Conservation (phyloP, 345 rosid genomes). For the Hevea brasiliensis region DNA sequence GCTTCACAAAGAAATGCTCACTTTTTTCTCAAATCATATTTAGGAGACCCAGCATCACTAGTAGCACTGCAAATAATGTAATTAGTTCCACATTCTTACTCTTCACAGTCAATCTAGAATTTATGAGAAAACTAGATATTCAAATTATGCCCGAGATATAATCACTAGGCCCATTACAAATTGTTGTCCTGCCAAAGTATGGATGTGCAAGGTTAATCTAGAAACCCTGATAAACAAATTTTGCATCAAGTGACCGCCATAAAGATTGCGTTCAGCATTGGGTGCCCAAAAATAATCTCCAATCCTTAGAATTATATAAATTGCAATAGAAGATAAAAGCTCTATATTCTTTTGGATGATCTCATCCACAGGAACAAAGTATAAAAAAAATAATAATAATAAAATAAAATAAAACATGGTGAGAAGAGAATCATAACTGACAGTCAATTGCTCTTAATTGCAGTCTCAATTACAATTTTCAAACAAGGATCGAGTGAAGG, state of each 20-base stretch:
- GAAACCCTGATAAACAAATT: not conserved
- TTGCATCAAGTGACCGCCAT: not conserved
- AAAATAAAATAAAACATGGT: not conserved
- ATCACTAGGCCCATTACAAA: not conserved
- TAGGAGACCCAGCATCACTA: not conserved
- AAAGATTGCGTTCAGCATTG: not conserved
- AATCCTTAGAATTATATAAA: not conserved
- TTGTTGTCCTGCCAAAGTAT: not conserved
- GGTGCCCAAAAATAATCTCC: not conserved
- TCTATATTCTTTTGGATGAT: not conserved
- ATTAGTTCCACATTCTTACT: not conserved
- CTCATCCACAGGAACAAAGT: not conserved
- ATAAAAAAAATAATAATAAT: no score
- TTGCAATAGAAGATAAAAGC: not conserved
- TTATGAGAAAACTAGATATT: not conserved
- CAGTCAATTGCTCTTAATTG: not conserved
- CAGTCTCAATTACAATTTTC: not conserved
- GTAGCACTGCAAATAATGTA: not conserved
- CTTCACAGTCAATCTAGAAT: not conserved
- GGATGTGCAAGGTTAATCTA: not conserved
- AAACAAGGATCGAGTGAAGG: not conserved
- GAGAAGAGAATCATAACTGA: no score
- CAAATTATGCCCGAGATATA: not conserved
- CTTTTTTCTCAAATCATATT: not conserved
- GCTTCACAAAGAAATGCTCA: not conserved